phyloP scores from a whole-genome alignment of 1,284 basidiomycete genomes.

The Ganoderma leucocontextum region DNA sequence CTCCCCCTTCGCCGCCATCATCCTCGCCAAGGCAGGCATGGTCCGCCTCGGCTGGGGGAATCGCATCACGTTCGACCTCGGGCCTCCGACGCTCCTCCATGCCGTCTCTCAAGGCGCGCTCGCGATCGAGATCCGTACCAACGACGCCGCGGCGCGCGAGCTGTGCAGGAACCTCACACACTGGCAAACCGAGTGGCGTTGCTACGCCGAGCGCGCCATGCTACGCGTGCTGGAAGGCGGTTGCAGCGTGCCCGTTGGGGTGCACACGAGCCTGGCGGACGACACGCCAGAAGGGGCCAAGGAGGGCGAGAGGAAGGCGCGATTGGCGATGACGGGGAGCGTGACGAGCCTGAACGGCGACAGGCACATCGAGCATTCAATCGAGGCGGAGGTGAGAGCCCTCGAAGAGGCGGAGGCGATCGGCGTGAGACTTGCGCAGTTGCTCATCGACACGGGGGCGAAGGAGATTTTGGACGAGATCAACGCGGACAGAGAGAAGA shows the following conservation, averaged over 20 bases:
- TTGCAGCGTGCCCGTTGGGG: constrained; percentile 97
- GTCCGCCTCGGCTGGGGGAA: constrained; percentile 76
- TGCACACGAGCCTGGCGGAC: constrained; percentile 60
- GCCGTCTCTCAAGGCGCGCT: constrained; percentile 97
- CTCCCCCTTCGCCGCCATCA: constrained; percentile 88
- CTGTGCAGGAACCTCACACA: constrained; percentile 79
- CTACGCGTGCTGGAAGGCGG: constrained; percentile 93
- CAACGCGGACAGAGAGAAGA: constrained; percentile 66
- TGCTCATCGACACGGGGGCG: constrained; percentile 75
- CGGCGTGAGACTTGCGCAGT: constrained; percentile 71
- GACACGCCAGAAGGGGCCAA: constrained; percentile 27
- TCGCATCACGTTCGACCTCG: constrained; percentile 83
- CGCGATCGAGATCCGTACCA: constrained; percentile 85
- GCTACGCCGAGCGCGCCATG: constrained; percentile 87
- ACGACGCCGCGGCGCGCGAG: constrained; percentile 69
- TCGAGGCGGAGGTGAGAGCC: constrained; percentile 61
- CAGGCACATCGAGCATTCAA: constrained; percentile 73
- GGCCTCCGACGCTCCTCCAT: constrained; percentile 81
- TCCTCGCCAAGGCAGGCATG: constrained; percentile 88
- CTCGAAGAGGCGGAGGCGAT: constrained; percentile 72
- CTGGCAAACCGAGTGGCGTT: constrained; percentile 78
- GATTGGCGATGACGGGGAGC: constrained; percentile 75
- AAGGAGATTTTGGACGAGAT: constrained; percentile 84
- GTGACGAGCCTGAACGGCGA: constrained; percentile 85
- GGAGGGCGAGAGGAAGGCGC: constrained; percentile 42